Evolutionary conservation across 257 asterid genomes (phyloP), one percentile per base, ranked within the genome.

Genomic region (Prunella vulgaris): DNA sequence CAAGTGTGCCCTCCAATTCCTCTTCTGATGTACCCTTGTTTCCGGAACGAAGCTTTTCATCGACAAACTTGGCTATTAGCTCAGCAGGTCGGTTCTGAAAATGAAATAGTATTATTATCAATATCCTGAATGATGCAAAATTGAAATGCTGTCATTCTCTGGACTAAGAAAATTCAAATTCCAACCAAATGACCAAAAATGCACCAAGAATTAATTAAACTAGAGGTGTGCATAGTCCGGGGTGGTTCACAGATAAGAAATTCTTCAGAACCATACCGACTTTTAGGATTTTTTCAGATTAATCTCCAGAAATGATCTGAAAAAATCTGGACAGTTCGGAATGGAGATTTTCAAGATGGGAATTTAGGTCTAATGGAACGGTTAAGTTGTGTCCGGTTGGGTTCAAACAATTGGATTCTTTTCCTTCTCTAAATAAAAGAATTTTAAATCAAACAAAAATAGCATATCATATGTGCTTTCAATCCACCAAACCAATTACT

Each of bases 21-120:
- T 94, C 99, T 87, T 94, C 98, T 53, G 99, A 94, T 48, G 96
- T 87, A 74, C 99, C 99, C 85, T 94, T 91, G 78, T 94, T 94
- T 68, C 99, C 97, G 44, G 99, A 96, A 22, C 98, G 99, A 51
- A 94, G 97, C 79, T 91, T 94, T 83, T 94, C 98, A 38, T 94
- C 99, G 70, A 94, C 86, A 82, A 91, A 94, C 81, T 91, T 94
- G 60, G 98, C 98, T 67, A 94, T 89, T 27, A 94, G 83, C 93
- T 94, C 97, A 69, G 97, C 97, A 69, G 97, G 96, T 18, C 98
- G 98, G 70, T 94, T 94, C 97, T 94, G 81, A 57, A 68, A 72
- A 42, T 66, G 28, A 76, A 4, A 78, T 20, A 72, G 74, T n/a
- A 60, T 2, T 10, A 54, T 58, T 38, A 63, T 61, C 27, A 37